phyloP scores from a whole-genome alignment of 768 basidiomycete species.

The Mycena albidolilacea region DNA sequence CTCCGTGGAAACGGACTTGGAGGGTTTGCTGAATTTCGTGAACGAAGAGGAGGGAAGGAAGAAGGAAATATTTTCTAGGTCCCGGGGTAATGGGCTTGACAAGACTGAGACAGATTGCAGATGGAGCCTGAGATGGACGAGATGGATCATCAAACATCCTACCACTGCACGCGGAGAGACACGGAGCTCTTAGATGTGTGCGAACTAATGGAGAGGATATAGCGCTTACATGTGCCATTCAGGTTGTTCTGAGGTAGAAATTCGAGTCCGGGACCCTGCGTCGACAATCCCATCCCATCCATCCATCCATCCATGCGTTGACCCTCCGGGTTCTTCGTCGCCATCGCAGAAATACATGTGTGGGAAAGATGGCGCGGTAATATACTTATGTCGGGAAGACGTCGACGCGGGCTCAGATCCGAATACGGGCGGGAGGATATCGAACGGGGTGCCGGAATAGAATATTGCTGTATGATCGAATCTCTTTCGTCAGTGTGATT shows the following conservation, averaged over 20 bases:
- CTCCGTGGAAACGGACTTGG: constrained; percentile 6
- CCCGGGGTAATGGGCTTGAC: too few relatives aligned
- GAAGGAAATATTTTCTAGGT: background rate
- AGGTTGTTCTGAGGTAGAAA: background rate
- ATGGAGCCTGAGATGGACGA: constrained; percentile 2
- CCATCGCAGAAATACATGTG: background rate
- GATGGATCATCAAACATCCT: constrained; percentile 23
- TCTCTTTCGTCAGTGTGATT: too few relatives aligned
- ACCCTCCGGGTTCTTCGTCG: background rate
- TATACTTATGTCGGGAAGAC: background rate
- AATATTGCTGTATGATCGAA: background rate
- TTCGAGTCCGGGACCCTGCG: background rate
- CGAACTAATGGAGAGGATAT: background rate
- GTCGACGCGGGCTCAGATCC: background rate
- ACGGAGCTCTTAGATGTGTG: constrained; percentile 2
- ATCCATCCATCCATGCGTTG: too few relatives aligned
- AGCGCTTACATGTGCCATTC: constrained; percentile 11
- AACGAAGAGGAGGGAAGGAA: background rate
- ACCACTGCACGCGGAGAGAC: constrained; percentile 8
- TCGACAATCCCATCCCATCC: too few relatives aligned
- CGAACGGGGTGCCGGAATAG: background rate
- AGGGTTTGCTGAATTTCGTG: background rate
- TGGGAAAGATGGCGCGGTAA: constrained; percentile 9
- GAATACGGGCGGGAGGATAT: background rate
- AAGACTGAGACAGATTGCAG: background rate